phyloP scores from a whole-genome alignment of 1,139 yeast genomes.

The Yamadazyma dushanensis region DNA sequence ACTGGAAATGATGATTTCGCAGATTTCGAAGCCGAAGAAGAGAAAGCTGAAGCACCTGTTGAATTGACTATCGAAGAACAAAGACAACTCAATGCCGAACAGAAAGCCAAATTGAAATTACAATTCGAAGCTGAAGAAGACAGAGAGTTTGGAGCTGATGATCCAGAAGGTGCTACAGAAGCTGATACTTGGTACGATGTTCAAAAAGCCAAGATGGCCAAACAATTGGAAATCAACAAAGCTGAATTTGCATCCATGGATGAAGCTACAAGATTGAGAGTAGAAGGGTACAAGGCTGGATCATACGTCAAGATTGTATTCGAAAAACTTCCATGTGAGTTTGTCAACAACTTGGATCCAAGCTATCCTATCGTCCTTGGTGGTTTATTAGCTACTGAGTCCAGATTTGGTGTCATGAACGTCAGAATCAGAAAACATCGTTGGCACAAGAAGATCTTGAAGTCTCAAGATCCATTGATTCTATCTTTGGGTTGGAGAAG shows the following conservation, averaged over 20 bases:
- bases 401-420: constrained; percentile 88
- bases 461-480: constrained; percentile 93
- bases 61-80: constrained; percentile 62
- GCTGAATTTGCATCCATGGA: constrained; percentile 77
- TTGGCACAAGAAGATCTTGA: constrained; percentile 96
- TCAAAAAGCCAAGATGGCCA: constrained; percentile 95
- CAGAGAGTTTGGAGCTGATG: constrained; percentile 70
- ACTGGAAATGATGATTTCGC: constrained; percentile 52
- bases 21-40: constrained; percentile 55
- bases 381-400: constrained; percentile 86
- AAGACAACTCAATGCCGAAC: constrained; percentile 79
- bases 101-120: constrained; percentile 81
- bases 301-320: constrained; percentile 90
- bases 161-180: constrained; percentile 70
- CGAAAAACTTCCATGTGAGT: constrained; percentile 84
- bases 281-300: constrained; percentile 94
- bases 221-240: constrained; percentile 91
- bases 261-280: constrained; percentile 66
- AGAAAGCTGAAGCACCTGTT: constrained; percentile 38
- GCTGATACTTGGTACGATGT: constrained; percentile 97
- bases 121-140: constrained; percentile 94
- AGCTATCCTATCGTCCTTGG: constrained; percentile 84
- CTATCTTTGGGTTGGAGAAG: constrained; percentile 97
- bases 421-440: constrained; percentile 96
- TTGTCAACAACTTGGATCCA: constrained; percentile 83